Base-by-base conservation (phyloP, 2,329 filamentous ascomycete species). In the Aureobasidium sp. region DNA sequence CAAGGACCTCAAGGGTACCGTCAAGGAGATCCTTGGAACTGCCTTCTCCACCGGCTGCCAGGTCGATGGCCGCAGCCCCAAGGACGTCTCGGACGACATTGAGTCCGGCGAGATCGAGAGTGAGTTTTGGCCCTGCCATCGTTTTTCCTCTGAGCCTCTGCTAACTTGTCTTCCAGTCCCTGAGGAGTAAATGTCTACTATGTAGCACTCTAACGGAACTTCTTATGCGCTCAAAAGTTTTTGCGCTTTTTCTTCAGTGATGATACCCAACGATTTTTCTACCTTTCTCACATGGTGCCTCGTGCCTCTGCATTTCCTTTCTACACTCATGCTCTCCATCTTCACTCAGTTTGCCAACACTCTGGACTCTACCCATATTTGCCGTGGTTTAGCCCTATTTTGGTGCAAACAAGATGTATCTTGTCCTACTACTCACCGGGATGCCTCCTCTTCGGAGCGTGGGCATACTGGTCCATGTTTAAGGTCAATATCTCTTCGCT, bases 41-140 rank as follows among this genome's bases (percentile, higher is more conserved):
- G 91, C 91, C 67, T 95, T 92, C 86, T 91, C 87, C 76, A 92
- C 96, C 69, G 94, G 94, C 70, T 99, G 94, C 88, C 92, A 97
- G 83, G 92, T 99, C 71, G 94, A 99, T 74, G 93, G 93, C 78
- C 88, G 92, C 82, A 90, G 88, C 79, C 94, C 94, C 70, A 94
- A 92, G 85, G 89, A 87, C 69, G 77, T 99, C 79, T 87, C 81
- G 63, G 94, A 97, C 72, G 91, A 91, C 72, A 93, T 99, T 74
- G 87, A 93, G 75, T 85, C 84, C 72, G 94, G 94, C 76, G 93
- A 96, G 82, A 96, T 97, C 78, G 93, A 97, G 79, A 91, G 92
- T 96, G 82, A 72, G 90, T 82, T 66, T 42, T 21, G 8, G 21
- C 8, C 34, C 42, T 39, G 13, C 5, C 29, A 2, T 5, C 21